Evolutionary conservation across 2,329 filamentous ascomycete species (phyloP), one percentile per base, ranked within the genome.

Genomic region (Colletotrichum gigasporum): DNA sequence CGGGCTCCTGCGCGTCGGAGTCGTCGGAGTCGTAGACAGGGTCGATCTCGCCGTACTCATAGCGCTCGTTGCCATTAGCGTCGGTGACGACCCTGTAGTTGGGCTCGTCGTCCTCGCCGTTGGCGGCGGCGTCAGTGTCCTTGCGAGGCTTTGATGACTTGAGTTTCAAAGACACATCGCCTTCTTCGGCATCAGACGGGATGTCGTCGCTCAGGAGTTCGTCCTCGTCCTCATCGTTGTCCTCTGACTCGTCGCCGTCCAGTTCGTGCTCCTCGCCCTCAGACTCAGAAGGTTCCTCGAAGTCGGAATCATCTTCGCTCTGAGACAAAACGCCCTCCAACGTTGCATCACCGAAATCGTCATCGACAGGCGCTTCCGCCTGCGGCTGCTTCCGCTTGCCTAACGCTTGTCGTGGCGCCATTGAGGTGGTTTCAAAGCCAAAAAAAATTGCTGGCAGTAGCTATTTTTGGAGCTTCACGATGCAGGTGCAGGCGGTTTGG

Each of bases 21-120:
- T 97, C 95, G 79, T 99, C 96, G 2, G 94, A 97, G 74, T 98
- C 96, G 79, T 99, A 97, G 56, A 94, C 90, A 3, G 95, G 93
- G 69, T 98, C 91, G 68, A 99, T 94, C 74, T 98, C 96, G 67
- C 91, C 88, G 79, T 98, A 99, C 44, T 97, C 85, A 74, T 97
- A 99, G 76, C 96, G 89, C 68, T 90, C 87, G 71, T 93, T 92
- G 65, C 96, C 96, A 79, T 97, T 96, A 70, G 96, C 95, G 72
- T 97, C 96, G 61, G 85, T 91, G 42, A 91, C 84, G 41, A 90
- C 76, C 55, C 80, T 82, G 68, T 87, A 87, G 68, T 84, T 83
- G 60, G 79, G 77, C 20, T 77, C 76, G 34, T 79, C 76, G 5
- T 80, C 75, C 7, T 80, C 78, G 8, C 76, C 72, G 9, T 65